phyloP scores from a whole-genome alignment of 305 asterid species.

The Stenogyne calaminthoides region DNA sequence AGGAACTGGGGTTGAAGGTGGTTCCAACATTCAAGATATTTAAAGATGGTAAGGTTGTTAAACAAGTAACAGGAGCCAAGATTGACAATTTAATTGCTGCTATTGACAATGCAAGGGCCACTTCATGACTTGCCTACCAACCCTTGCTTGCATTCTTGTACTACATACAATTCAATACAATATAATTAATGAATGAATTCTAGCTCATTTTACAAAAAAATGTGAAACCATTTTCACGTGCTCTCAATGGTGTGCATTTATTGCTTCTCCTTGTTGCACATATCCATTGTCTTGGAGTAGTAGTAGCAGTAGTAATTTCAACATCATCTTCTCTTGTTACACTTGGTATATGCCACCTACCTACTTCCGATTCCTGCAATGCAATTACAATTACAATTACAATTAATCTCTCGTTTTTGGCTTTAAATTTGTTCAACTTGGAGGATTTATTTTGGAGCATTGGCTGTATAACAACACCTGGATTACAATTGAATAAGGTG shows the following conservation, averaged over 20 bases:
- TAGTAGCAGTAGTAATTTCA: constrained; percentile 74
- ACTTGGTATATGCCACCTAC: constrained; percentile 86
- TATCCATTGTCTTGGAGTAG: constrained; percentile 75
- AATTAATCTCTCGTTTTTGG: background rate
- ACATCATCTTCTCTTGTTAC: constrained; percentile 37
- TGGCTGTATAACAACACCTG: constrained; percentile 47
- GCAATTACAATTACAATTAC: background rate
- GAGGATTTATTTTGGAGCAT: background rate
- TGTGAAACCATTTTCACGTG: background rate
- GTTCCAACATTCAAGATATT: constrained; percentile 93
- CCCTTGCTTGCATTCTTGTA: background rate
- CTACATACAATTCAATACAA: background rate
- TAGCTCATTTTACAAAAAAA: too few relatives aligned
- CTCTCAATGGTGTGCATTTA: background rate
- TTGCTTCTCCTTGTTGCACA: constrained; percentile 58
- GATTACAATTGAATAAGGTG: constrained; percentile 79
- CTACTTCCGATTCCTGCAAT: constrained; percentile 75
- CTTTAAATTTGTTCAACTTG: background rate
- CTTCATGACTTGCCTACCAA: background rate
- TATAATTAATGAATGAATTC: too few relatives aligned
- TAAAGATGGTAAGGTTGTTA: constrained; percentile 57
- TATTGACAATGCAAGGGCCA: constrained; percentile 51
- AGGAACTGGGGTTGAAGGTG: constrained; percentile 81
- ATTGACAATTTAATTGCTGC: constrained; percentile 65
- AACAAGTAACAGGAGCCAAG: constrained; percentile 89